Conservation (phyloP, 108 stramenopile species). For the Nitzschia sp. region DNA sequence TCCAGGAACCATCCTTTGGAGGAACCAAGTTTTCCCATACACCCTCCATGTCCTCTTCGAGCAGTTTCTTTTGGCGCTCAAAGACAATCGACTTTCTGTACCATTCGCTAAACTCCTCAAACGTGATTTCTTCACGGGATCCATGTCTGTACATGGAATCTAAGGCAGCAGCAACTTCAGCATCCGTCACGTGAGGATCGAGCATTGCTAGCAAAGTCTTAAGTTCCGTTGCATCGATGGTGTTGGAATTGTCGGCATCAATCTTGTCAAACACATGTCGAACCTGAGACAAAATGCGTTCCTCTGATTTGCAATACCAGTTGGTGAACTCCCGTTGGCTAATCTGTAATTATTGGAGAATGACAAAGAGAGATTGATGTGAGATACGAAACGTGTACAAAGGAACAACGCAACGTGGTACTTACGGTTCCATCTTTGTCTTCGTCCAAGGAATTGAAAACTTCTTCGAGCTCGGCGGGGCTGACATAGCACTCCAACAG, state of each 20-base stretch:
- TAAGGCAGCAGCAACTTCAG: conserved; percentile 60
- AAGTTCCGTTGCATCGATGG: conserved; percentile 64
- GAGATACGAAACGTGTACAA: neutral
- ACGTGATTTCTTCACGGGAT: conserved; percentile 64
- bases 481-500: conserved; percentile 51
- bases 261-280: conserved; percentile 62
- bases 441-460: conserved; percentile 60
- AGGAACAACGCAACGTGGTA: neutral
- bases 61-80: conserved; percentile 51
- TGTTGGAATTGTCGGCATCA: conserved; percentile 69
- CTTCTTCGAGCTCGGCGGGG: conserved; percentile 49
- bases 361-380: neutral
- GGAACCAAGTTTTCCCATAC: conserved; percentile 56
- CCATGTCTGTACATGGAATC: conserved; percentile 60
- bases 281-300: conserved; percentile 51
- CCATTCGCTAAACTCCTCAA: conserved; percentile 75
- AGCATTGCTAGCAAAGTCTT: conserved; percentile 52
- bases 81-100: conserved; percentile 61
- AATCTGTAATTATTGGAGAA: conserved; percentile 44
- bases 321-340: conserved; percentile 61
- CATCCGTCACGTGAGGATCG: conserved; percentile 54
- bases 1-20: conserved; percentile 39
- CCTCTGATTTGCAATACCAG: conserved; percentile 74
- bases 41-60: conserved; percentile 63
- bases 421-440: conserved; percentile 67